phyloP scores from a whole-genome alignment of 129 eudicot species.

The Tagetes patula region DNA sequence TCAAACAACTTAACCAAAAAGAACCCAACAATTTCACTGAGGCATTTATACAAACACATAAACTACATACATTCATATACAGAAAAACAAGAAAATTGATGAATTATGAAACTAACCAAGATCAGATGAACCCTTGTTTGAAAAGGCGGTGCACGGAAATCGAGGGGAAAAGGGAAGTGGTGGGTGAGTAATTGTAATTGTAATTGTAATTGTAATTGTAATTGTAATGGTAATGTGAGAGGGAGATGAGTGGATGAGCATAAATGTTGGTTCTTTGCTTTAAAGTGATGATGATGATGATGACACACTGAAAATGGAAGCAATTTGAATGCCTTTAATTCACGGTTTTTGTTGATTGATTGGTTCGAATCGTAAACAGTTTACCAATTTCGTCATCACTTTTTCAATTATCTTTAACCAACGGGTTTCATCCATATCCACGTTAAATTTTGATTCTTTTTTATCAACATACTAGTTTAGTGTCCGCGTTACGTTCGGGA shows the following conservation, averaged over 20 bases:
- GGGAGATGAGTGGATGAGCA: constrained; percentile 34
- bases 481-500: too few relatives aligned
- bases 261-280: constrained; percentile 29
- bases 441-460: not conserved
- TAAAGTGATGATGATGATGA: constrained; percentile 25
- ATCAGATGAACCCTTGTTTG: constrained; percentile 18
- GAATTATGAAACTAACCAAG: constrained; percentile 29
- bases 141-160: constrained; percentile 28
- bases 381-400: not conserved
- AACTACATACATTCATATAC: not conserved
- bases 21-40: constrained; percentile 1
- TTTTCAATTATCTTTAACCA: not conserved
- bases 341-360: constrained; percentile 9
- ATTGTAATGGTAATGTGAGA: not conserved
- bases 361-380: not conserved
- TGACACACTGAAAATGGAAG: constrained; percentile 24
- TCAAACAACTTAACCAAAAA: constrained; percentile 6
- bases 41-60: not conserved
- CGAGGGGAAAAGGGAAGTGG: constrained; percentile 26
- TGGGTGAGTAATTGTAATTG: constrained; percentile 5
- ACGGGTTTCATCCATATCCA: not conserved
- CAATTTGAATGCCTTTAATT: constrained; percentile 16
- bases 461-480: too few relatives aligned
- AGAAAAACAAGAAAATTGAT: constrained; percentile 9
- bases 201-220: too few relatives aligned